Conservation (phyloP, 306 rosid species). For the Erythrophleum fordii region DNA sequence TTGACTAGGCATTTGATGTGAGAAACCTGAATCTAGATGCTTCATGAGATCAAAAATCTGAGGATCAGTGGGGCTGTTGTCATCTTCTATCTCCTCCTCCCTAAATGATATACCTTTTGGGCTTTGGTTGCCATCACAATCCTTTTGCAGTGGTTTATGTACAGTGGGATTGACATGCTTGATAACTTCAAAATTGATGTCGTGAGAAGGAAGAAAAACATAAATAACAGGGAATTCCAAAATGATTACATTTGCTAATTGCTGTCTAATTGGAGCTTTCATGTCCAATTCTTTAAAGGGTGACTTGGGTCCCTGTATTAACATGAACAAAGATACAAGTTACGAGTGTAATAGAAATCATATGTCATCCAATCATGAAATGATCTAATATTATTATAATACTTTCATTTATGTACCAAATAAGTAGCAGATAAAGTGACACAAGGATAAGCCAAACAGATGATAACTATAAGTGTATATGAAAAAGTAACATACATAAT, state of each 20-base stretch:
- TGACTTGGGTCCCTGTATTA: conserved; percentile 64
- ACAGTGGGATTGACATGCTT: conserved; percentile 42
- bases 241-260: conserved; percentile 58
- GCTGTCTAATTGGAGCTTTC: conserved; percentile 72
- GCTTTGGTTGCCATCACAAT: conserved; percentile 38
- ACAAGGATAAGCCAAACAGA: neutral
- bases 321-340: conserved; percentile 36
- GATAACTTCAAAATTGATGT: conserved; percentile 63
- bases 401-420: neutral
- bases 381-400: neutral
- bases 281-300: conserved; percentile 73
- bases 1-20: conserved; percentile 29
- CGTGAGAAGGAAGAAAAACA: conserved; percentile 75
- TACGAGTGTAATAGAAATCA: conserved; percentile 9
- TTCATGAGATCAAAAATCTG: conserved; percentile 64
- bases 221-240: conserved; percentile 86
- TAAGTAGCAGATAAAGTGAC: neutral
- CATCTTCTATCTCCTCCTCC: conserved; percentile 83
- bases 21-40: conserved; percentile 47
- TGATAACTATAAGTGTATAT: neutral
- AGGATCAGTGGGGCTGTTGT: conserved; percentile 46
- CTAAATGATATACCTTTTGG: conserved; percentile 59
- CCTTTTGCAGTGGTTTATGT: conserved; percentile 48
- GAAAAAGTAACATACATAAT: neutral
- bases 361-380: neutral